A percentile compares a stretch with the other conserved stretches of the same genome.
phyloP scores from a whole-genome alignment of 805 yeast genomes.

The Metschnikowia rubicola region DNA sequence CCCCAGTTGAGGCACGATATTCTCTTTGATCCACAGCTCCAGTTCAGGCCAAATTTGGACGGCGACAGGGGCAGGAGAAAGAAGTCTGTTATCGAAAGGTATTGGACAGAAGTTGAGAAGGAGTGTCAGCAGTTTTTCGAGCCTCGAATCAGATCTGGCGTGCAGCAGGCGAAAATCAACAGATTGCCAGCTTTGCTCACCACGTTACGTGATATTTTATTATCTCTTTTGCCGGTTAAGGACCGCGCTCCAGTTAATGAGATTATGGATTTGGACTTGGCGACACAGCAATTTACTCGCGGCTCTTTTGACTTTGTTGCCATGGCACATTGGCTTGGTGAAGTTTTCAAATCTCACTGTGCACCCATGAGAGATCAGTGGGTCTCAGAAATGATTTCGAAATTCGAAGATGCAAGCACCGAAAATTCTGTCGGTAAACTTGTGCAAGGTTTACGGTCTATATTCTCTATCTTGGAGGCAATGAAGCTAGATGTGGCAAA shows the following conservation, averaged over 20 bases:
- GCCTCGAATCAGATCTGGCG: conserved; percentile 11
- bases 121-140: conserved; percentile 54
- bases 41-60: conserved; percentile 85
- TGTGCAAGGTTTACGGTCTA: conserved; percentile 71
- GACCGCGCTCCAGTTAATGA: conserved; percentile 66
- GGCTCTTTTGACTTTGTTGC: conserved; percentile 71
- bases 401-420: conserved; percentile 50
- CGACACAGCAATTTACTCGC: conserved; percentile 69
- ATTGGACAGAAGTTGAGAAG: conserved; percentile 73
- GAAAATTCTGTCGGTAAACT: conserved; percentile 47
- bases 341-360: conserved; percentile 81
- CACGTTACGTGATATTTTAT: conserved; percentile 73
- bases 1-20: conserved; percentile 93
- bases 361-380: conserved; percentile 93
- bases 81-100: conserved; percentile 69
- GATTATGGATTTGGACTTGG: conserved; percentile 70
- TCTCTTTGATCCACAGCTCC: conserved; percentile 85
- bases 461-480: conserved; percentile 83
- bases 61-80: conserved; percentile 87
- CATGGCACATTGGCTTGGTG: conserved; percentile 70
- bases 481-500: conserved; percentile 95
- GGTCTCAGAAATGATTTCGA: conserved; percentile 76
- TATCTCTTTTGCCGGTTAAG: conserved; percentile 72
- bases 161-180: conserved; percentile 25
- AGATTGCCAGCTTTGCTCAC: conserved; percentile 67